A percentile compares a stretch with the other conserved stretches of the same genome.
Conservation (phyloP, 371 early-diverging fungal genomes). For the Umbelopsis sp. region DNA sequence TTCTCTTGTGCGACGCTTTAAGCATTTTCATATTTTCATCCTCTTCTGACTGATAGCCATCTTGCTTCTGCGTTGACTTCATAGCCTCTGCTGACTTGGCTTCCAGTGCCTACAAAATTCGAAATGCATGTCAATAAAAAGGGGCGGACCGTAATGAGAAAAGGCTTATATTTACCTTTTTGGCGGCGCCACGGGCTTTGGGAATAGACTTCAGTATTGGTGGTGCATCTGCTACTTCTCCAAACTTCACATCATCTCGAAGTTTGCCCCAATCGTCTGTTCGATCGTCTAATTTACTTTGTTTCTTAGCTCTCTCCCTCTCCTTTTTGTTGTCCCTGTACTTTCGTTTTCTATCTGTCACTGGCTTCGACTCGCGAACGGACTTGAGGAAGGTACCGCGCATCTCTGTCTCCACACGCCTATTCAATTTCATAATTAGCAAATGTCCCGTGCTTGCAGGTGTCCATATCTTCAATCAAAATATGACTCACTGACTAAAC, state of each 20-base stretch:
- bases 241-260: slow-evolving; percentile 58
- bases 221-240: slow-evolving; percentile 62
- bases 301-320: slow-evolving; percentile 42
- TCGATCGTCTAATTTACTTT: slow-evolving; percentile 40
- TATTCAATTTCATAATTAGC: slow-evolving; percentile 21
- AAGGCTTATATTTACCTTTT: slow-evolving; percentile 30
- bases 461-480: not conserved
- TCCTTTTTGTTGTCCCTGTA: slow-evolving; percentile 49
- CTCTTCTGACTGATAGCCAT: slow-evolving; percentile 45
- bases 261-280: slow-evolving; percentile 54
- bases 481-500: slow-evolving; percentile 1
- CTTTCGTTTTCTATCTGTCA: slow-evolving; percentile 39
- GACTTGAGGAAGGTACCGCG: slow-evolving; percentile 31
- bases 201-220: slow-evolving; percentile 51
- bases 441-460: too few species aligned
- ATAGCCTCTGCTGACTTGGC: slow-evolving; percentile 33
- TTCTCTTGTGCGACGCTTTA: slow-evolving; percentile 52
- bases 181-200: slow-evolving; percentile 50
- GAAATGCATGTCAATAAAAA: not conserved
- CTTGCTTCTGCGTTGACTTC: slow-evolving; percentile 20
- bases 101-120: slow-evolving; percentile 25
- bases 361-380: slow-evolving; percentile 36
- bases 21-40: slow-evolving; percentile 52
- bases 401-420: slow-evolving; percentile 46
- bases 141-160: not conserved